A percentile compares a stretch with the other conserved stretches of the same genome.
Conservation (phyloP, 495 filamentous ascomycete species). For the Aspergillus kassunensis region DNA sequence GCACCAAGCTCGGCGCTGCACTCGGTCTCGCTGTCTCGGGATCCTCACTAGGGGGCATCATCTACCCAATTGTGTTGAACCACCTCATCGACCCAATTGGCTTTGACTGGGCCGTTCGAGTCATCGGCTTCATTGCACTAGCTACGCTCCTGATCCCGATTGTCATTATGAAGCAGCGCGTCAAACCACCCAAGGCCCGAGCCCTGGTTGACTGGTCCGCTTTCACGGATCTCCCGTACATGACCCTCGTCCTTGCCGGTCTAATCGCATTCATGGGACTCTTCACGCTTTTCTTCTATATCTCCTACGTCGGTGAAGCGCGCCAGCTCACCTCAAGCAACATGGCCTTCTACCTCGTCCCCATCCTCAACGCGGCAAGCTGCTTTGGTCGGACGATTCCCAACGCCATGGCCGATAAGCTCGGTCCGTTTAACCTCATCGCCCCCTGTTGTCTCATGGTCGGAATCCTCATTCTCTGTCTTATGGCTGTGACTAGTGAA, state of each 20-base stretch:
- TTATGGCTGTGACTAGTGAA: constrained; percentile 55
- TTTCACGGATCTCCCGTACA: constrained; percentile 28
- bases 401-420: constrained; percentile 63
- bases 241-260: constrained; percentile 26
- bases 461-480: constrained; percentile 57
- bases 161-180: constrained; percentile 24
- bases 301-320: constrained; percentile 1
- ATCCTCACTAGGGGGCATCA: constrained; percentile 31
- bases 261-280: constrained; percentile 6
- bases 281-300: constrained; percentile 11
- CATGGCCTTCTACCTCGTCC: constrained; percentile 31
- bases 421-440: constrained; percentile 72
- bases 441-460: constrained; percentile 57
- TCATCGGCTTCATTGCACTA: constrained; percentile 36
- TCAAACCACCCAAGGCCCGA: constrained; percentile 1
- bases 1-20: constrained; percentile 22
- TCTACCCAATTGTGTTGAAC: constrained; percentile 31
- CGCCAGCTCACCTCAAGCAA: background rate
- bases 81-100: constrained; percentile 17
- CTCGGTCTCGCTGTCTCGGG: constrained; percentile 29
- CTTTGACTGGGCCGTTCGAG: constrained; percentile 50
- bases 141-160: constrained; percentile 38
- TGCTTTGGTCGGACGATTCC: constrained; percentile 70
- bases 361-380: constrained; percentile 24
- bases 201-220: constrained; percentile 25